Percentiles rank a stretch among this genome's conserved stretches.
Evolutionary conservation across 805 yeast species (phyloP).

Genomic region (Saccharomycopsis sp.): DNA sequence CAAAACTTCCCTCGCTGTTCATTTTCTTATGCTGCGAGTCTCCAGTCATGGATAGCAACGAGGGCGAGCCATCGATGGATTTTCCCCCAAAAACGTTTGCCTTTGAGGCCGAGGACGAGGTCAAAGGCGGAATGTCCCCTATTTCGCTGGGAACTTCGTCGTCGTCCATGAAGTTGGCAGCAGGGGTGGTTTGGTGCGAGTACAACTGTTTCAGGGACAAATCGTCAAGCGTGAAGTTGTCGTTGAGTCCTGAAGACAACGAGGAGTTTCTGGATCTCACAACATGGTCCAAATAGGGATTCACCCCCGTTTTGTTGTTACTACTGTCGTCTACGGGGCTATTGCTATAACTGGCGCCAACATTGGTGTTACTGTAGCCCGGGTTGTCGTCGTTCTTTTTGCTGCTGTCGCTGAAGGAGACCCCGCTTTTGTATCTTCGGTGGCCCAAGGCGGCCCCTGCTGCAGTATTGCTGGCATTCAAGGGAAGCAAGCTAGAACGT

Average conservation of each 20-base stretch:
- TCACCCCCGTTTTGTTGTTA: background rate
- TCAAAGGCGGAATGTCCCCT: constrained; percentile 31
- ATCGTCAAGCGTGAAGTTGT: background rate
- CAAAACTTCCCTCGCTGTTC: constrained; percentile 19
- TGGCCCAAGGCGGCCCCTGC: background rate
- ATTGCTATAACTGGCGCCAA: background rate
- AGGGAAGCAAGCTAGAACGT: background rate
- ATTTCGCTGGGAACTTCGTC: constrained; percentile 30
- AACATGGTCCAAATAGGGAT: background rate
- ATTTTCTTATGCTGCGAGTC: background rate
- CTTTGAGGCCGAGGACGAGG: background rate
- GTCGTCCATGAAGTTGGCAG: constrained; percentile 22
- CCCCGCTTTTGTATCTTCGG: background rate
- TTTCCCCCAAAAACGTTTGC: constrained; percentile 3
- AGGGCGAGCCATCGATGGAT: constrained; percentile 21
- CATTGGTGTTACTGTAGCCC: background rate
- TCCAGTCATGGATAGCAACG: background rate
- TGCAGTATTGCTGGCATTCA: background rate
- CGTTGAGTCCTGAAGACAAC: constrained; percentile 3
- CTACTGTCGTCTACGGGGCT: background rate
- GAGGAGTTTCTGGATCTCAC: constrained; percentile 30
- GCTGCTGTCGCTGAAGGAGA: background rate
- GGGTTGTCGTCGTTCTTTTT: background rate
- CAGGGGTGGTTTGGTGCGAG: constrained; percentile 1
- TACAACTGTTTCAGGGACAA: background rate